phyloP scores from a whole-genome alignment of 2,329 filamentous ascomycete genomes.

The Aspergillus fischeri region DNA sequence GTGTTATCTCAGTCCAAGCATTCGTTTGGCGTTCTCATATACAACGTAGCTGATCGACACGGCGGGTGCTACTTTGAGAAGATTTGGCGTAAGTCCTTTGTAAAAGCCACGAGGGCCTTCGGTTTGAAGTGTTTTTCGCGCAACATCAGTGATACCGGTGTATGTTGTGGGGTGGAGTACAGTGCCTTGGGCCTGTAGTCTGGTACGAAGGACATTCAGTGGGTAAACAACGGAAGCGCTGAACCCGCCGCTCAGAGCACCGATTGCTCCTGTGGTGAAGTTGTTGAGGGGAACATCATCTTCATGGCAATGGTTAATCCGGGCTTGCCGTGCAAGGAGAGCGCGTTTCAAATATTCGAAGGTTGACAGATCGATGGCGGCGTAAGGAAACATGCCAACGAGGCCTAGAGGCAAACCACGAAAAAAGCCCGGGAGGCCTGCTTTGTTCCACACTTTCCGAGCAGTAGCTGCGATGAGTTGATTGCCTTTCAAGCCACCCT shows the following conservation, averaged over 20 bases:
- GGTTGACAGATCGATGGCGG: slow-evolving; percentile 90
- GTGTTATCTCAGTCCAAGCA: slow-evolving; percentile 53
- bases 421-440: slow-evolving; percentile 74
- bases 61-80: slow-evolving; percentile 92
- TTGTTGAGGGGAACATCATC: slow-evolving; percentile 78
- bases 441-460: slow-evolving; percentile 76
- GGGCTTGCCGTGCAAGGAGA: slow-evolving; percentile 67
- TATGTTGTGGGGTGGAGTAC: slow-evolving; percentile 88
- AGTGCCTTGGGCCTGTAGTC: slow-evolving; percentile 91
- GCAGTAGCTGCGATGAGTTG: slow-evolving; percentile 77
- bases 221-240: slow-evolving; percentile 94
- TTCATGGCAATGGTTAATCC: slow-evolving; percentile 66
- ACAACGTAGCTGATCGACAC: slow-evolving; percentile 94
- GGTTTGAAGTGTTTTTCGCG: slow-evolving; percentile 71
- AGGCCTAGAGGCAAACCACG: slow-evolving; percentile 91
- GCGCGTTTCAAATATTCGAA: slow-evolving; percentile 87
- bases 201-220: slow-evolving; percentile 85
- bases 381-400: slow-evolving; percentile 95
- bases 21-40: slow-evolving; percentile 82
- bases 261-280: slow-evolving; percentile 80
- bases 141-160: slow-evolving; percentile 84
- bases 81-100: slow-evolving; percentile 90
- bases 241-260: slow-evolving; percentile 84
- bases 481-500: slow-evolving; percentile 78
- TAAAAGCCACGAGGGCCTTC: slow-evolving; percentile 86